phyloP scores from a whole-genome alignment of 169 alveolate species.

The Plasmodium vinckei region DNA sequence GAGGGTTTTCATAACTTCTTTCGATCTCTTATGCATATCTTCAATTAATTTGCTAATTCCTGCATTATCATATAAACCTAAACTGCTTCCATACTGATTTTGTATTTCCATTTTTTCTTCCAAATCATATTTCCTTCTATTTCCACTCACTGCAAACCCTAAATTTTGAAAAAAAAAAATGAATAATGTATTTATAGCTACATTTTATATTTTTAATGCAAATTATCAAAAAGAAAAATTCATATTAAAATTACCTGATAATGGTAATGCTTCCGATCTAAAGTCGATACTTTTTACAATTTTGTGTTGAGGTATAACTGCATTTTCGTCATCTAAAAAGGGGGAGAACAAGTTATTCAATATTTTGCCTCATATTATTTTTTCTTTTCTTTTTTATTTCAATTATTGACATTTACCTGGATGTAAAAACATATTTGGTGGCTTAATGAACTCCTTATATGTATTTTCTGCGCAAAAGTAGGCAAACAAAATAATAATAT shows the following conservation, averaged over 20 bases:
- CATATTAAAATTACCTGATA: constrained; percentile 78
- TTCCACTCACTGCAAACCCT: constrained; percentile 83
- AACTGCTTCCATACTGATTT: constrained; percentile 60
- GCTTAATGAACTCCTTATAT: constrained; percentile 76
- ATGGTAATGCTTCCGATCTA: constrained; percentile 86
- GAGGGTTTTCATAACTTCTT: constrained; percentile 80
- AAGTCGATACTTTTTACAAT: constrained; percentile 75
- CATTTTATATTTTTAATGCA: neutral
- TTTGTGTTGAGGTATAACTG: constrained; percentile 81
- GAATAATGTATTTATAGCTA: neutral
- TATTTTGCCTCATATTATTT: neutral
- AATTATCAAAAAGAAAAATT: neutral
- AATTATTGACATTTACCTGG: constrained; percentile 79
- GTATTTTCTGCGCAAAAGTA: constrained; percentile 22
- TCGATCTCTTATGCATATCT: constrained; percentile 68
- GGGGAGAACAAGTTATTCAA: neutral
- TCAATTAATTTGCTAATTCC: constrained; percentile 76
- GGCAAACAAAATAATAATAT: neutral
- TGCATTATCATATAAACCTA: constrained; percentile 32
- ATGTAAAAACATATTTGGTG: constrained; percentile 82
- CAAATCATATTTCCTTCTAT: constrained; percentile 80
- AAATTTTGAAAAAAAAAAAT: constrained; percentile 1
- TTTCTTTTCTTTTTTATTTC: neutral
- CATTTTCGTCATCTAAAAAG: constrained; percentile 40
- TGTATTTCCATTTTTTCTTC: constrained; percentile 76